Percentiles rank a stretch among this genome's conserved stretches.
Evolutionary conservation across 768 basidiomycete species (phyloP).

Genomic region (Leccinellum rugosiceps): DNA sequence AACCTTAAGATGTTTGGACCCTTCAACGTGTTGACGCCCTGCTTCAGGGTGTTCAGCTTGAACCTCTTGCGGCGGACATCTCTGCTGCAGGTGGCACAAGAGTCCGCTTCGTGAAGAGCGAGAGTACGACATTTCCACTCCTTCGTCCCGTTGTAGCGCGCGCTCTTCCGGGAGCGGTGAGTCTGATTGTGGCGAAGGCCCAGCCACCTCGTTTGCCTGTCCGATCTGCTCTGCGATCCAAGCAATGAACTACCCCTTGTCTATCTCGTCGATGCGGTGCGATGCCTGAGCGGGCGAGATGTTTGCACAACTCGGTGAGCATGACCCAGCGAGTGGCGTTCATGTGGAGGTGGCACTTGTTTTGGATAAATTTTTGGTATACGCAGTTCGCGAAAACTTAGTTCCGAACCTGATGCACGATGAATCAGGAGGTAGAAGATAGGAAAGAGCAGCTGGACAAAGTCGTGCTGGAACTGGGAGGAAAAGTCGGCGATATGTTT

Average conservation of each 20-base stretch:
- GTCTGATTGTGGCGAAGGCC: slow-evolving; percentile 28
- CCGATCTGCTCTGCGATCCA: slow-evolving; percentile 98
- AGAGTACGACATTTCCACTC: slow-evolving; percentile 68
- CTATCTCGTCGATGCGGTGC: slow-evolving; percentile 95
- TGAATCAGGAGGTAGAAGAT: too few species aligned
- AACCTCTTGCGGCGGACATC: slow-evolving; percentile 39
- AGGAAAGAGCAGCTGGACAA: slow-evolving; percentile 75
- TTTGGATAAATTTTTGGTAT: slow-evolving; percentile 96
- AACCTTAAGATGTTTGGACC: slow-evolving; percentile 73
- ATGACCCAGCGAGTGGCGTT: slow-evolving; percentile 98
- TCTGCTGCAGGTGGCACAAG: slow-evolving; percentile 20
- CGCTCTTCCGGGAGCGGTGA: slow-evolving; percentile 45
- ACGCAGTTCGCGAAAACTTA: slow-evolving; percentile 90
- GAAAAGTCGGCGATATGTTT: slow-evolving; percentile 92
- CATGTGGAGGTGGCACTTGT: slow-evolving; percentile 96
- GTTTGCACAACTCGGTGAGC: slow-evolving; percentile 91
- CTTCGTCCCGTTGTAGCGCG: slow-evolving; percentile 71
- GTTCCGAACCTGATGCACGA: slow-evolving; percentile 88
- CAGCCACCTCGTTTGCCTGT: slow-evolving; percentile 58
- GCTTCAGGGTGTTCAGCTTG: slow-evolving; percentile 54
- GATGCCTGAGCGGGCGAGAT: slow-evolving; percentile 81
- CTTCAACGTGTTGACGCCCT: slow-evolving; percentile 59
- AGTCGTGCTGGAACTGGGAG: slow-evolving; percentile 83
- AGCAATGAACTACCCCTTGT: slow-evolving; percentile 96
- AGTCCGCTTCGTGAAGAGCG: slow-evolving; percentile 57